Percentiles rank a stretch among this genome's conserved stretches.
phyloP scores from a whole-genome alignment of 331 rosid genomes.

The Telfairia occidentalis region DNA sequence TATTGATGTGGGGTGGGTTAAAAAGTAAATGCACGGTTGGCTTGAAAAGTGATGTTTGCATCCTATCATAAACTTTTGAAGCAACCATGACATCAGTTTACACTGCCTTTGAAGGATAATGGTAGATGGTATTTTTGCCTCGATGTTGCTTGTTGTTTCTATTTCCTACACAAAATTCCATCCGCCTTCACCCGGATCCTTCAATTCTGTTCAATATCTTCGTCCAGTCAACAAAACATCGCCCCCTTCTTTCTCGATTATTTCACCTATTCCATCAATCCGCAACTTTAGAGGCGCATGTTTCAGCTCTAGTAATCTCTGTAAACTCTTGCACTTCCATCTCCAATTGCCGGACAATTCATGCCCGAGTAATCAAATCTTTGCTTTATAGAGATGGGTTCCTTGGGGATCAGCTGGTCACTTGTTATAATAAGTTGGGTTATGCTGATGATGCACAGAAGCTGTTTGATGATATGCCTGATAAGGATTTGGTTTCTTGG shows the following conservation, averaged over 20 bases:
- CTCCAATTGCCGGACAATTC: constrained; percentile 5
- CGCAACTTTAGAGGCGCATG: background rate
- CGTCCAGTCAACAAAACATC: background rate
- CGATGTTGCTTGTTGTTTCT: background rate
- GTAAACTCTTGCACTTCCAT: constrained; percentile 12
- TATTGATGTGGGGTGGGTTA: no score
- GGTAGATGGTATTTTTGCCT: constrained; percentile 8
- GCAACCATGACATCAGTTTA: background rate
- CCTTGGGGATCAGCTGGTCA: constrained; percentile 13
- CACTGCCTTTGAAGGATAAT: background rate
- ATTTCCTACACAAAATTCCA: background rate
- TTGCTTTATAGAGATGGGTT: constrained; percentile 10
- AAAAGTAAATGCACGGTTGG: no score
- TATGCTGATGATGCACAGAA: constrained; percentile 16
- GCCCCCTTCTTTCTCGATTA: background rate
- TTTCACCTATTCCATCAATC: background rate
- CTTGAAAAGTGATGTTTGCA: no score
- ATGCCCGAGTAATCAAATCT: constrained; percentile 14
- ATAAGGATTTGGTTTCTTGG: constrained; percentile 13
- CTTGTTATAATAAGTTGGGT: constrained; percentile 12
- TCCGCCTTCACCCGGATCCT: background rate
- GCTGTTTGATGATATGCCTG: constrained; percentile 12
- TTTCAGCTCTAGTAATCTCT: constrained; percentile 7
- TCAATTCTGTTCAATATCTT: constrained; percentile 1
- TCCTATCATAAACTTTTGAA: background rate